phyloP scores from a whole-genome alignment of 1,284 basidiomycete species.

The Taiwanofungus camphoratus region DNA sequence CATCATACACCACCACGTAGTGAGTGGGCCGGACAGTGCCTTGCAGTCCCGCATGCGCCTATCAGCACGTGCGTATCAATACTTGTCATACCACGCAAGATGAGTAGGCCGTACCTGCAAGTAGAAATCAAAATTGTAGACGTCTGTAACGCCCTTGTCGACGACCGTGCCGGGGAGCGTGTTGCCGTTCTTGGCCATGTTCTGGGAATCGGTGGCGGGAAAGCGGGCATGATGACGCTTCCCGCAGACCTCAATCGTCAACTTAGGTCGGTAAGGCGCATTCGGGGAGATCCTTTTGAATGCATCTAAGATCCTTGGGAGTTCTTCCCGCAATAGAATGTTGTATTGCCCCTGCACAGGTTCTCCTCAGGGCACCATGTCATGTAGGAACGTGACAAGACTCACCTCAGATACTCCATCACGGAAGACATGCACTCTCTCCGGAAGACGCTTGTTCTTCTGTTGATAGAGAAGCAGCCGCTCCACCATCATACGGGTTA shows the following conservation, averaged over 20 bases:
- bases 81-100: not conserved
- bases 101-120: slow-evolving; percentile 39
- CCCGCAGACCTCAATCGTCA: slow-evolving; percentile 72
- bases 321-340: slow-evolving; percentile 50
- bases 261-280: slow-evolving; percentile 48
- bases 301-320: slow-evolving; percentile 49
- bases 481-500: slow-evolving; percentile 63
- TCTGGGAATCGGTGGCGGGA: slow-evolving; percentile 43
- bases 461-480: slow-evolving; percentile 53
- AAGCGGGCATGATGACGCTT: slow-evolving; percentile 76
- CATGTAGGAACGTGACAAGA: slow-evolving; percentile 4
- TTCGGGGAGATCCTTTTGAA: slow-evolving; percentile 47
- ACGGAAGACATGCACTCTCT: slow-evolving; percentile 64
- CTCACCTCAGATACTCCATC: slow-evolving; percentile 74
- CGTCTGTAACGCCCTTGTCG: slow-evolving; percentile 65
- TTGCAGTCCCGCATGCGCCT: slow-evolving; percentile 62
- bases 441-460: slow-evolving; percentile 49
- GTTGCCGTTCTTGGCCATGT: slow-evolving; percentile 60
- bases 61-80: not conserved
- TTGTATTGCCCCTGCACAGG: slow-evolving; percentile 58
- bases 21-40: slow-evolving; percentile 65
- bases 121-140: slow-evolving; percentile 75
- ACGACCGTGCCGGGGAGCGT: slow-evolving; percentile 71
- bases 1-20: slow-evolving; percentile 71
- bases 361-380: slow-evolving; percentile 5